Evolutionary conservation across 768 basidiomycete genomes (phyloP).

Genomic region (Coprinellus micaceus): DNA sequence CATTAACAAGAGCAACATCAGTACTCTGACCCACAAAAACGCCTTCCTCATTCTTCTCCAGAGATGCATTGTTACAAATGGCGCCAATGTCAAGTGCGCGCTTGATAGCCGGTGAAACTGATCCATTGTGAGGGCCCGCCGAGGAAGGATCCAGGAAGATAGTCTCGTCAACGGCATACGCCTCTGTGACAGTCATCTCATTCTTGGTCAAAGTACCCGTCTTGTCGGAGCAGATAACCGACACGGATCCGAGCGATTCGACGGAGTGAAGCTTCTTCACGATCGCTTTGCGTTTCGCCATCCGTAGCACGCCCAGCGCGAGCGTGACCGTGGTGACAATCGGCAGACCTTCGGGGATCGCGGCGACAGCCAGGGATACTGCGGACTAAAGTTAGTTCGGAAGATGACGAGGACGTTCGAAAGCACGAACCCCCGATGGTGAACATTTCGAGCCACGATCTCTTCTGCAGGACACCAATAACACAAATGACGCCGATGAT

Average conservation of each 20-base stretch:
- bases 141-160: conserved; percentile 59
- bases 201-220: conserved; percentile 95
- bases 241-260: conserved; percentile 89
- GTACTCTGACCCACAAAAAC: conserved; percentile 84
- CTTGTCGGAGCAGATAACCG: conserved; percentile 98
- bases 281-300: conserved; percentile 93
- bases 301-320: conserved; percentile 88
- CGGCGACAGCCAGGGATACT: conserved; percentile 98
- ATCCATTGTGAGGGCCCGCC: conserved; percentile 29
- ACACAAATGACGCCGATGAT: conserved; percentile 92
- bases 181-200: conserved; percentile 89
- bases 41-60: conserved; percentile 62
- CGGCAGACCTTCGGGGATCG: conserved; percentile 94
- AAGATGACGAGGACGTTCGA: neutral
- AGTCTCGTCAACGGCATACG: conserved; percentile 84
- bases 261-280: conserved; percentile 97
- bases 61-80: conserved; percentile 84
- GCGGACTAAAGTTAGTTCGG: conserved; percentile 7
- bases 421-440: conserved; percentile 84
- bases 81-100: conserved; percentile 81
- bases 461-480: conserved; percentile 79
- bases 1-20: conserved; percentile 87
- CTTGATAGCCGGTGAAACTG: conserved; percentile 61
- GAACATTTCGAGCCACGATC: conserved; percentile 97
- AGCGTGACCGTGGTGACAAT: conserved; percentile 98